phyloP scores from a whole-genome alignment of 306 rosid species.

The Lupinus albus region DNA sequence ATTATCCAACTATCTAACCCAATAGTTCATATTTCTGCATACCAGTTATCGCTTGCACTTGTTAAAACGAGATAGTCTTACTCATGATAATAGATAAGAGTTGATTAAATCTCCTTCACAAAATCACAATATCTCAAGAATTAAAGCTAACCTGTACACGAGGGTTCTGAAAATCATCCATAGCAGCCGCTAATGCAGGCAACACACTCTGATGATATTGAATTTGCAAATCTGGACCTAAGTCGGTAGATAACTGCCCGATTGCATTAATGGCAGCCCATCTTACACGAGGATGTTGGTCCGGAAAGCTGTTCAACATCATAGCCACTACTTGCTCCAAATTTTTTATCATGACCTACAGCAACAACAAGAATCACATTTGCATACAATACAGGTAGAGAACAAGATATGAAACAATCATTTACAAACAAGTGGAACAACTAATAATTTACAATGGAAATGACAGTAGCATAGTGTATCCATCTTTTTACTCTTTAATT shows the following conservation, averaged over 20 bases:
- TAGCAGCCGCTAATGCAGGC: slow-evolving; percentile 86
- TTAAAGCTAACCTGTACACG: slow-evolving; percentile 77
- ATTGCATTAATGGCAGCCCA: slow-evolving; percentile 99
- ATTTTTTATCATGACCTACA: slow-evolving; percentile 86
- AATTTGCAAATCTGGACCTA: slow-evolving; percentile 97
- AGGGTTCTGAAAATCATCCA: slow-evolving; percentile 98
- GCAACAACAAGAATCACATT: slow-evolving; percentile 25
- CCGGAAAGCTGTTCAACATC: slow-evolving; percentile 90
- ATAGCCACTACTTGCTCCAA: slow-evolving; percentile 98
- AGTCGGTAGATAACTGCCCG: slow-evolving; percentile 93
- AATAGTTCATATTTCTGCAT: slow-evolving; percentile 2
- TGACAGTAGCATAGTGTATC: neutral
- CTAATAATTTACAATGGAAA: neutral
- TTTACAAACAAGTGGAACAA: neutral
- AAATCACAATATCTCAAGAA: slow-evolving; percentile 1
- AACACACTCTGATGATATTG: slow-evolving; percentile 82
- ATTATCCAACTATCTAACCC: neutral
- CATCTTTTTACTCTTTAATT: too few species aligned
- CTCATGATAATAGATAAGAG: neutral
- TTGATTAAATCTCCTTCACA: neutral
- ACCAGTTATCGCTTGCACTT: neutral
- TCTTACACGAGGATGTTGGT: slow-evolving; percentile 97
- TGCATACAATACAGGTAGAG: slow-evolving; percentile 1
- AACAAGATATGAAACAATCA: neutral
- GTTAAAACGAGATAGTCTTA: neutral